Percentiles rank a stretch among this genome's conserved stretches.
Evolutionary conservation across 768 basidiomycete species (phyloP).

Genomic region (Suillus luteus): DNA sequence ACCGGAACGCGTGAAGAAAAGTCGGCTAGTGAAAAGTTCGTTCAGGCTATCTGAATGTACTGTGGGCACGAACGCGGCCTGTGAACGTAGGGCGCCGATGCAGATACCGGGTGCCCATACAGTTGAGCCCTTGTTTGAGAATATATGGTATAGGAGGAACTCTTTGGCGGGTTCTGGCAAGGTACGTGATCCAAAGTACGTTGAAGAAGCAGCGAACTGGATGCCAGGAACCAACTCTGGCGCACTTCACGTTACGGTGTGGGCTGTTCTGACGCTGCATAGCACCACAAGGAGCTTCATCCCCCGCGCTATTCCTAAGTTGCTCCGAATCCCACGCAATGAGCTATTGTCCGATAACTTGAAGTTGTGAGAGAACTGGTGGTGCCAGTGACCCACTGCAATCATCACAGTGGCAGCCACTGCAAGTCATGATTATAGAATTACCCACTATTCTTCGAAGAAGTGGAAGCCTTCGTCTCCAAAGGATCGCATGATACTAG

Average conservation of each 20-base stretch:
- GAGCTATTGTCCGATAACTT: neutral
- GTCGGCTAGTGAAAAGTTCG: neutral
- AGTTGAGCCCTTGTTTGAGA: neutral
- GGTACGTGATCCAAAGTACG: neutral
- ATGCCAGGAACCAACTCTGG: neutral
- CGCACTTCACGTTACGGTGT: too few relatives aligned
- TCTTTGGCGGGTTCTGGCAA: neutral
- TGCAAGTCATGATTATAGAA: neutral
- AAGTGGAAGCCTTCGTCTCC: neutral
- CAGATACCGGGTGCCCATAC: neutral
- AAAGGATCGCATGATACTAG: neutral
- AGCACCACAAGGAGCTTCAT: slow-evolving; percentile 1
- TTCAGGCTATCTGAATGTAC: neutral
- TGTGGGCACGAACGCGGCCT: slow-evolving; percentile 2
- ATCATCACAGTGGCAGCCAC: neutral
- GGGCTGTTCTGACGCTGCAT: neutral
- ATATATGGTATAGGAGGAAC: neutral
- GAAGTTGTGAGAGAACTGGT: neutral
- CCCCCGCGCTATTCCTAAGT: neutral
- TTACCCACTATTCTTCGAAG: neutral
- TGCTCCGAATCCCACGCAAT: neutral
- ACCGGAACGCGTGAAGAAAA: neutral
- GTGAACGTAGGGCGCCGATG: slow-evolving; percentile 5
- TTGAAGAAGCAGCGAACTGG: neutral
- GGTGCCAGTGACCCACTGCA: too few relatives aligned